Base-by-base conservation (phyloP, 2,329 filamentous ascomycete genomes). In the Fusarium subtropicale region DNA sequence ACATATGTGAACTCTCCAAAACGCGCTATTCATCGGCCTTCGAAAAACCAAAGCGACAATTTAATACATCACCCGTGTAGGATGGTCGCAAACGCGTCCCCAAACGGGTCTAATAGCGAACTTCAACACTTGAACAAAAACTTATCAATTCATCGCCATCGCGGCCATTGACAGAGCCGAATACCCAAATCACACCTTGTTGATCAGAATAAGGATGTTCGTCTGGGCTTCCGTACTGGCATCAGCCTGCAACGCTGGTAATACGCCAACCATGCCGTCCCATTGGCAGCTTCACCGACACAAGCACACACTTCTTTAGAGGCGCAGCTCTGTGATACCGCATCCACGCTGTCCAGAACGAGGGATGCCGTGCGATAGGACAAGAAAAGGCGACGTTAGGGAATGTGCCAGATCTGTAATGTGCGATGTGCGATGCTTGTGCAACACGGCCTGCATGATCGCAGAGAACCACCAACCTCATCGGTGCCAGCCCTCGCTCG, bases 361-460 rank as follows among this genome's bases (percentile, higher is more conserved):
- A 56, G 64, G 44, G 60, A 64, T 34, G 48, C 36, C 34, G 56
- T 58, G 60, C 61, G 66, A 60, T 55, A 60, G 61, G 68, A 52
- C 31, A 52, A 54, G 59, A 57, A 50, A 53, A 50, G 61, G 22
- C 59, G 54, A 69, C 61, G 60, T 64, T 68, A 62, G 71, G 66
- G 48, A 61, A 64, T 46, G 64, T 69, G 68, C 66, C 68, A 72
- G 73, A 75, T 75, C 73, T 74, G 64, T 70, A 54, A 73, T 61
- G 65, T 60, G 68, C 55, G 44, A 69, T 65, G 59, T 60, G 64
- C 59, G 53, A 69, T 65, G 57, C 55, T 31, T 65, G 73, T 75
- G 66, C 64, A 38, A 74, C 71, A 63, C 60, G 66, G 72, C 62
- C 68, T 75, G 73, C 73, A 75, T 75, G 64, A 75, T 75, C 73